Base-by-base conservation (phyloP, 129 eudicot species). In the Flaveria robusta region DNA sequence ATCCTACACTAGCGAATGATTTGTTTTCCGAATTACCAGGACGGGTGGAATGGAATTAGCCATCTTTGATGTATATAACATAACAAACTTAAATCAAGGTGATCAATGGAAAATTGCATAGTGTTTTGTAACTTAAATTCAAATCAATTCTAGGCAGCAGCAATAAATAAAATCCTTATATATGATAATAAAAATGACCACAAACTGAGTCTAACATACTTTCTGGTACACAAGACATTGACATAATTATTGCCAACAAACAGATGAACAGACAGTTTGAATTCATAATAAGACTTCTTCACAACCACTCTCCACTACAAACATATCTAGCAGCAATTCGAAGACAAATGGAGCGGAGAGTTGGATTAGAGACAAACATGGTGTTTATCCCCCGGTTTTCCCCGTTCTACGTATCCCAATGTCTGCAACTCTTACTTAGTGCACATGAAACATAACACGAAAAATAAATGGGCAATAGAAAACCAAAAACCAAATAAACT, bases 281-380 rank as follows among this genome's bases (percentile, higher is more conserved):
- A 70, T 69, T 80, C 79, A 80, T 80, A 74, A 62, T 63, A 84
- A 83, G 68, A 75, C 81, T 81, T 75, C 81, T 81, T 75, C 84
- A 83, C 83, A 72, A 80, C 83, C 89, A 88, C 88, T 81, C 88
- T 79, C 82, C 81, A 83, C 90, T 88, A 79, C 83, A 81, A 88
- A 77, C 81, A 78, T 72, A 81, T 81, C 82, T 73, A 72, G 79
- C 81, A 78, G 67, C 80, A 78, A 69, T 27, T 63, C 13, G 22
- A 66, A 3, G 75, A 74, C 85, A 79, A 24, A 75, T 14, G 76
- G 74, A 29, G 47, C 65, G 74, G 77, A 63, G 46, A 47, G 45
- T 39, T 70, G 54, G 74, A 59, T 63, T 69, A 67, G 68, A 81
- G 77, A 56, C 69, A 75, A 67, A 82, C 22, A n/a, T 58, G 77